These are phyloP conservation scores for Psilocybe subaeruginosa DNA, from an alignment of 768 basidiomycete genomes.

Conservation along the genomic window DNA sequence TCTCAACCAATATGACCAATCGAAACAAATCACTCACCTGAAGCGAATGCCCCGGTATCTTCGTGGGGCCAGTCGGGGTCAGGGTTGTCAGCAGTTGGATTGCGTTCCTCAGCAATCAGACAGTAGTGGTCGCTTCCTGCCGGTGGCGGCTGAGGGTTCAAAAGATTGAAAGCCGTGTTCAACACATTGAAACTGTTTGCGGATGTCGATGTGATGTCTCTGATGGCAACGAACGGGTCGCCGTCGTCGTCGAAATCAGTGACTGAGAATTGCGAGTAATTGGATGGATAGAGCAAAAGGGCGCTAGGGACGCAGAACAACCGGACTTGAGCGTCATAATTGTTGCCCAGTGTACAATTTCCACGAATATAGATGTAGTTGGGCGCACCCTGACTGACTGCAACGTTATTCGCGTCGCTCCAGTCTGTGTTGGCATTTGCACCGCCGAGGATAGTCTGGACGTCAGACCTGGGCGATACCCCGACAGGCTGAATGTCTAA, in stretches of 20 bases:
- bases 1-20: no score
- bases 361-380: constrained; percentile 2
- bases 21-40: neutral
- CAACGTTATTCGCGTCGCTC: neutral
- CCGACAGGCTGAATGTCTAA: constrained; percentile 1
- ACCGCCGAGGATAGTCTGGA: neutral
- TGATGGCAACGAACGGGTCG: neutral
- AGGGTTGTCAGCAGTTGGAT: neutral
- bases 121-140: constrained; percentile 2
- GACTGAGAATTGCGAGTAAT: neutral
- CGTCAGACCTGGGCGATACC: neutral
- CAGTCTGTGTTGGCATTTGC: neutral
- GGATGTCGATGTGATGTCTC: neutral
- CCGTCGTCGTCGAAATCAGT: neutral
- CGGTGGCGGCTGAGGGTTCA: neutral
- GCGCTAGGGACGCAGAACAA: neutral
- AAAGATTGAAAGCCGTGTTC: neutral
- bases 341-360: neutral
- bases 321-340: neutral
- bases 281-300: neutral
- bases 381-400: neutral
- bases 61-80: neutral
- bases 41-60: neutral
- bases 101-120: neutral
- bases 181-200: neutral